Conservation (phyloP, 805 yeast species). For the Schizosaccharomyces cryophilus region DNA sequence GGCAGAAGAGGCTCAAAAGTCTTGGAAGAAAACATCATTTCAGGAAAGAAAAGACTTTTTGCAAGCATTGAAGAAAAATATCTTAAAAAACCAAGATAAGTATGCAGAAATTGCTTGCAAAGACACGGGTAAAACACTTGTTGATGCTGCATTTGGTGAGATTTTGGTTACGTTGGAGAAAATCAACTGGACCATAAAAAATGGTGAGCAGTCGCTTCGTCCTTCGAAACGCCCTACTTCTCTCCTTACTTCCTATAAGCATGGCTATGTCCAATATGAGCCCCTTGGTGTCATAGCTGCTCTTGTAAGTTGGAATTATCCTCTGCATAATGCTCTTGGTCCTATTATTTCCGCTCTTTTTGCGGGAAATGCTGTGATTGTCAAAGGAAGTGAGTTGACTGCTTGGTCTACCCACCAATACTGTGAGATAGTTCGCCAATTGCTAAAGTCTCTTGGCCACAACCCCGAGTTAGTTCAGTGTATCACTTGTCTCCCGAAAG, state of each 20-base stretch:
- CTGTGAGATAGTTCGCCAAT: constrained; percentile 42
- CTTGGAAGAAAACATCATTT: constrained; percentile 28
- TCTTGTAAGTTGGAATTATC: constrained; percentile 90
- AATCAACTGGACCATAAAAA: constrained; percentile 62
- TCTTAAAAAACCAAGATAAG: constrained; percentile 59
- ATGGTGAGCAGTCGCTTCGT: constrained; percentile 51
- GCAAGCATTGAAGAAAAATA: constrained; percentile 42
- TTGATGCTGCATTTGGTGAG: constrained; percentile 31
- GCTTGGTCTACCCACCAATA: constrained; percentile 81
- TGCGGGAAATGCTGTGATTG: constrained; percentile 74
- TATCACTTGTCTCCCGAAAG: constrained; percentile 69
- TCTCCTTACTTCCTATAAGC: constrained; percentile 57
- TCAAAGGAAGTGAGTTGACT: constrained; percentile 89
- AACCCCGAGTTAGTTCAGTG: constrained; percentile 70
- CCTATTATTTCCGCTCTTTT: constrained; percentile 75
- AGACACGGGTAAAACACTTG: constrained; percentile 43
- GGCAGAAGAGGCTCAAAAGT: constrained; percentile 33
- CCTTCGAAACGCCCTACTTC: constrained; percentile 62
- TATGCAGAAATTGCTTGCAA: constrained; percentile 84
- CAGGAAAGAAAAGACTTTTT: constrained; percentile 46
- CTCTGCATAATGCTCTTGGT: constrained; percentile 70
- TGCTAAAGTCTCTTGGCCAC: constrained; percentile 47
- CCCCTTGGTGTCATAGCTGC: constrained; percentile 81
- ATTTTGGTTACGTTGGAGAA: constrained; percentile 87
- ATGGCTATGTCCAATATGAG: constrained; percentile 81